phyloP scores from a whole-genome alignment of 192 early-diverging fungal genomes.

The Allomyces macrogynus region DNA sequence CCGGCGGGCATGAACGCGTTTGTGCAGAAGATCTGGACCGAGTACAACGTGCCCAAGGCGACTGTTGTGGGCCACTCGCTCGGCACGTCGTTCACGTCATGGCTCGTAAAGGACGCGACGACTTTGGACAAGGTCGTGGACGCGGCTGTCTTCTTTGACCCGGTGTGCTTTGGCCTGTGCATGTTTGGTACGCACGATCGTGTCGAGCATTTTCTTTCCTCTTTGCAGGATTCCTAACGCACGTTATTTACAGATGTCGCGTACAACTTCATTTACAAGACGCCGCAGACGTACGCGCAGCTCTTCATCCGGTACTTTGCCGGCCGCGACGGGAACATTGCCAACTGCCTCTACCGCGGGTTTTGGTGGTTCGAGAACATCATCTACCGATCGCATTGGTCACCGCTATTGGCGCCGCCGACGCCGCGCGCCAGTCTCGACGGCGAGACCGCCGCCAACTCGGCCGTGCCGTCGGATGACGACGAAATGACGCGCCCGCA shows the following conservation, averaged over 20 bases:
- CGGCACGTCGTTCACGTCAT: background rate
- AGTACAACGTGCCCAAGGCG: background rate
- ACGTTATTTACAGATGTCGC: background rate
- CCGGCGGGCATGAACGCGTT: background rate
- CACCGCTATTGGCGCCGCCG: background rate
- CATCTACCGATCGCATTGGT: background rate
- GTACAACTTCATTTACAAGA: background rate
- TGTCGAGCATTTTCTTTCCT: no score
- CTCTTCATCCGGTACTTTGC: background rate
- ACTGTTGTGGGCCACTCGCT: background rate
- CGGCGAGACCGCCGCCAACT: no score
- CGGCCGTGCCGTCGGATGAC: no score
- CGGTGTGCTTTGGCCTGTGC: background rate
- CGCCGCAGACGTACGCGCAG: background rate
- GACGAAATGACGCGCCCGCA: no score
- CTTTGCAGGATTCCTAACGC: no score
- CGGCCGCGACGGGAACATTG: background rate
- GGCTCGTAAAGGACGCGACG: background rate
- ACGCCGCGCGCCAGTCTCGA: no score
- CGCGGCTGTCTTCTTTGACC: background rate
- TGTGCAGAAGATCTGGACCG: background rate
- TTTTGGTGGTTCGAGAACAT: conserved; percentile 1
- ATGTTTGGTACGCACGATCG: background rate
- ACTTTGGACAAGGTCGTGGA: background rate
- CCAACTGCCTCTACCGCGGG: background rate